Conservation (phyloP, 2,329 filamentous ascomycete genomes). For the Penicillium sp. region DNA sequence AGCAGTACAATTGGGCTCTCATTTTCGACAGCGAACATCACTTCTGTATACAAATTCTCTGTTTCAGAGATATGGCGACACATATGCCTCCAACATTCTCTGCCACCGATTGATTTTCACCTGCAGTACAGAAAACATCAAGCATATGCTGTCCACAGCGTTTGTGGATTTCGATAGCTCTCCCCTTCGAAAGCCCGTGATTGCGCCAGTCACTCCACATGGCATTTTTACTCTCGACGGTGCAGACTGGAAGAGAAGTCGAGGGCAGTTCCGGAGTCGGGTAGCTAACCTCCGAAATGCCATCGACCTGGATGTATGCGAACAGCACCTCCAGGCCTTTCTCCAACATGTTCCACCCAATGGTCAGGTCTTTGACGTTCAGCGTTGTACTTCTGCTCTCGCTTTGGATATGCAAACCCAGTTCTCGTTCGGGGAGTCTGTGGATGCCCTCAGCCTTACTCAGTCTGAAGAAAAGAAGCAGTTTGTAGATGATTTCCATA, state of each 20-base stretch:
- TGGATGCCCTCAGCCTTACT: neutral
- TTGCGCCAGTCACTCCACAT: slow-evolving; percentile 13
- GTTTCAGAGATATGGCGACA: slow-evolving; percentile 8
- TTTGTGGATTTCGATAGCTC: slow-evolving; percentile 14
- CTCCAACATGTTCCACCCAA: neutral
- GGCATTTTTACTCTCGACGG: slow-evolving; percentile 15
- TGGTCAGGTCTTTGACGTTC: neutral
- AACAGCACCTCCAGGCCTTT: neutral
- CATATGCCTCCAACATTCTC: slow-evolving; percentile 10
- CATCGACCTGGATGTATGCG: neutral
- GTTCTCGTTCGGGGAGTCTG: neutral
- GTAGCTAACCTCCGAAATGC: neutral
- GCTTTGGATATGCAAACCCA: neutral
- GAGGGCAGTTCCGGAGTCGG: neutral
- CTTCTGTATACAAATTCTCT: neutral
- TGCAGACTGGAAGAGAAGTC: slow-evolving; percentile 6
- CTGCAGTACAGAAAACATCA: slow-evolving; percentile 8
- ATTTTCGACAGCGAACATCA: neutral
- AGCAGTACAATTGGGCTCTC: neutral
- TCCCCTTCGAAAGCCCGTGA: slow-evolving; percentile 6
- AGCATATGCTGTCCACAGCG: slow-evolving; percentile 6
- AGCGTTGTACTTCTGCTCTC: neutral
- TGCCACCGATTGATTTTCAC: slow-evolving; percentile 11
- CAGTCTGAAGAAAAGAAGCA: neutral
- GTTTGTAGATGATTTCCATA: neutral